Base-by-base conservation (phyloP, 2,329 filamentous ascomycete species). In the Clonostachys sp. region DNA sequence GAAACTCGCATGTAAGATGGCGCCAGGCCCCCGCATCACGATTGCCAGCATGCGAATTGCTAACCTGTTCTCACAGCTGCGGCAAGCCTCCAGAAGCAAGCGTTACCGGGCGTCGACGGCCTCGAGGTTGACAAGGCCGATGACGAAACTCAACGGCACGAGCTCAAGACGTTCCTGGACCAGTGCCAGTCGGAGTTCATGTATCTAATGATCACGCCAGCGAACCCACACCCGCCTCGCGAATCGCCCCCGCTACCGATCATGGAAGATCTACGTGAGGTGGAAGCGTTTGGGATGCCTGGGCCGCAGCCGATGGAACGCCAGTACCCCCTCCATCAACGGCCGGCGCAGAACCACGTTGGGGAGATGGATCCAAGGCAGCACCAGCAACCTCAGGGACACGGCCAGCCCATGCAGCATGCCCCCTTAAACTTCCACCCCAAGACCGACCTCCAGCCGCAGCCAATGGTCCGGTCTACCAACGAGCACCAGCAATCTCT, bases 161-260 rank as follows among this genome's bases (percentile, higher is more conserved):
- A 80, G 48, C 68, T 85, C 44, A 81, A 80, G 62, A 67, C 67
- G 12, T 85, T 84, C 59, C 71, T 85, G 51, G 82, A 85, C 53
- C 80, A 83, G 58, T 83, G 81, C 62, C 74, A 84, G 61, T 74
- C 77, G 54, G 81, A 86, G 58, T 84, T 86, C 50, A 83, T 81
- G 52, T 86, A 86, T 56, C 71, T 86, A 13, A 84, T 86, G 81
- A 75, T 84, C 45, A 81, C 81, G 1, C 82, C 82, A 2, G 81
- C 82, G 39, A 86, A 86, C 61, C 82, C 82, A 5, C 67, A 78
- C 40, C 82, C 82, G 2, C 82, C 81, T n/a, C 74, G 82, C 60
- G 82, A 84, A 20, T 81, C 80, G 2, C 78, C 78, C 5, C 78
- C 74, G 3, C 60, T 82, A 12, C 79, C 79, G 10, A 68, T 80